Evolutionary conservation across 2,329 filamentous ascomycete genomes (phyloP).

Genomic region (Aspergillus tamarii): DNA sequence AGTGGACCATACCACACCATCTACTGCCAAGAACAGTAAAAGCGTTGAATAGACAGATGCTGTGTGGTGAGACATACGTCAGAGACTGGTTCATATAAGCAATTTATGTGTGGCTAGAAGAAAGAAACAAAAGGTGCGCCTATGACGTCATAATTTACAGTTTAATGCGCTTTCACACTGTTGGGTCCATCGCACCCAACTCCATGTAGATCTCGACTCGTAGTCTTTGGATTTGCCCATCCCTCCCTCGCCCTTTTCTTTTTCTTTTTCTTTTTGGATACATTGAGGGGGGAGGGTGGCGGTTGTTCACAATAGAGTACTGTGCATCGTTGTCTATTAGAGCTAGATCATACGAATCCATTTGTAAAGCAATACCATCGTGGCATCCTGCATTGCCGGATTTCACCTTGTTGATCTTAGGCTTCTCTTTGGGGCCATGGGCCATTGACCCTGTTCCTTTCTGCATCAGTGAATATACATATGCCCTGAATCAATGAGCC

Average conservation of each 20-base stretch:
- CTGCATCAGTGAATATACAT: neutral
- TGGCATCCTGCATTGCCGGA: neutral
- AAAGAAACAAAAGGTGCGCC: too few relatives aligned
- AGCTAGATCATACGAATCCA: neutral
- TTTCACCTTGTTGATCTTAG: neutral
- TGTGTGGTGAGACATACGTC: neutral
- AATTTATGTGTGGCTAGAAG: too few relatives aligned
- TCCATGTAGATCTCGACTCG: neutral
- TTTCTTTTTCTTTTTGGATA: neutral
- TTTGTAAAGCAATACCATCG: neutral
- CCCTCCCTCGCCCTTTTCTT: neutral
- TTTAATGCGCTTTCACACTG: neutral
- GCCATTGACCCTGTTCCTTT: neutral
- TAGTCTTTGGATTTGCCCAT: neutral
- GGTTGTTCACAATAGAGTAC: neutral
- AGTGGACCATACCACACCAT: neutral
- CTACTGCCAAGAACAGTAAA: neutral
- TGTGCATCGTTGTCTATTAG: neutral
- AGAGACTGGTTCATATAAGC: neutral
- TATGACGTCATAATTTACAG: neutral
- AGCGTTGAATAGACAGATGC: neutral
- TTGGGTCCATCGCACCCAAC: too few relatives aligned
- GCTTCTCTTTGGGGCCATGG: neutral
- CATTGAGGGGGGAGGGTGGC: neutral
- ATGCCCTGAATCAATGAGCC: neutral